These are phyloP conservation scores for Tripterygium wilfordii DNA, from an alignment of 177 flowering plant species.

Conservation along the genomic window DNA sequence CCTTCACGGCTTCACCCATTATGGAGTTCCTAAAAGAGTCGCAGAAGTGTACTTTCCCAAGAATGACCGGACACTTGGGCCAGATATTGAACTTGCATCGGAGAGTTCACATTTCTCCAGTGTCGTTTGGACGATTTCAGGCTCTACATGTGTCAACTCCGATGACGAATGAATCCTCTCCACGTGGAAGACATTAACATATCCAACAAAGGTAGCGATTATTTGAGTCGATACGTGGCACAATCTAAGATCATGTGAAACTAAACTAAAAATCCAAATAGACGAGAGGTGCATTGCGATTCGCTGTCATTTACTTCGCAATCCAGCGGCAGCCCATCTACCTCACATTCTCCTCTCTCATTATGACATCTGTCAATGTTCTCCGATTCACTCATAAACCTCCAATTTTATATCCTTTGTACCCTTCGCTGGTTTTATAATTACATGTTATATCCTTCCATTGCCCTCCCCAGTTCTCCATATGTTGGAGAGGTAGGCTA, in stretches of 20 bases:
- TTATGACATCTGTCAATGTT: conserved; percentile 3
- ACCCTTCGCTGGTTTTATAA: not conserved
- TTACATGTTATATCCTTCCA: not conserved
- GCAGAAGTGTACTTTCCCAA: no score
- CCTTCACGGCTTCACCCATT: no score
- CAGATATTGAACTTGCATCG: no score
- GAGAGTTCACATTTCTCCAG: no score
- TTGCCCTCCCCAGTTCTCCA: no score
- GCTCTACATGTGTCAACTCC: no score
- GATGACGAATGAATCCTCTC: no score
- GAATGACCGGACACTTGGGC: no score
- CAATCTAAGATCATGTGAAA: not conserved
- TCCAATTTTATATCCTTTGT: conserved; percentile 1
- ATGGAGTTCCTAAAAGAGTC: no score
- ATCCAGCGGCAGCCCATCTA: conserved; percentile 15
- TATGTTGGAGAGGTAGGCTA: no score
- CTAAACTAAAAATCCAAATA: not conserved
- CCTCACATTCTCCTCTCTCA: conserved; percentile 4
- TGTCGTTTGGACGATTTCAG: no score
- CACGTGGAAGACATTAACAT: no score
- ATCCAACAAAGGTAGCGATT: not conserved
- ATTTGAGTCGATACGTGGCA: conserved; percentile 4
- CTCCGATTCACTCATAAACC: not conserved
- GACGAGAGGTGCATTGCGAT: not conserved
- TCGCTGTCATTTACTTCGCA: conserved; percentile 10